Evolutionary conservation across 352 stramenopile species (phyloP).

Genomic region (Pythium coloratum): DNA sequence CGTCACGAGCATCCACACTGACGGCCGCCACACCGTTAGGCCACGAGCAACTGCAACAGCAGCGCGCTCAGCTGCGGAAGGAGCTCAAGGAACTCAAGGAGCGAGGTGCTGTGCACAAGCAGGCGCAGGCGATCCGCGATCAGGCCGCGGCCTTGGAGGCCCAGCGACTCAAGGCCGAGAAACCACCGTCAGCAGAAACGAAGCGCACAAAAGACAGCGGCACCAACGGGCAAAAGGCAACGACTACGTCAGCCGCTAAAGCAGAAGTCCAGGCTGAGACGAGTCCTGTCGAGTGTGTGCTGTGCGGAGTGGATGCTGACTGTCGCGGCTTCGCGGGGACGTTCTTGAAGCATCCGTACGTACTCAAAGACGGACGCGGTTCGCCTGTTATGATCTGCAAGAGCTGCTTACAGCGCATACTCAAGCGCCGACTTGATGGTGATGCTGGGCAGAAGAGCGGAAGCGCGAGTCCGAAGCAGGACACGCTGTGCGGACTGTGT

Average conservation of each 20-base stretch:
- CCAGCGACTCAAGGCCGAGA: background rate
- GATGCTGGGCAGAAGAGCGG: background rate
- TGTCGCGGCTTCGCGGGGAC: conserved; percentile 20
- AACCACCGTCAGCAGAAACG: conserved; percentile 6
- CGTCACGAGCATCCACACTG: background rate
- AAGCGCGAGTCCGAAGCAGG: conserved; percentile 6
- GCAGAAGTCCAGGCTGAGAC: background rate
- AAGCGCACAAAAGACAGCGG: conserved; percentile 19
- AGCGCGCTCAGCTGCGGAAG: conserved; percentile 8
- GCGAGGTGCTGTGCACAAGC: conserved; percentile 6
- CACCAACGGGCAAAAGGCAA: background rate
- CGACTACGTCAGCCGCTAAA: too few species aligned
- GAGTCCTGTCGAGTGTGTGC: conserved; percentile 32
- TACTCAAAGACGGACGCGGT: conserved; percentile 68
- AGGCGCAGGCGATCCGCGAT: conserved; percentile 17
- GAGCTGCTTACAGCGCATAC: conserved; percentile 58
- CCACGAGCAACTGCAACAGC: conserved; percentile 26
- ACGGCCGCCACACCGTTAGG: conserved; percentile 6
- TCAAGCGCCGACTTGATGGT: conserved; percentile 37
- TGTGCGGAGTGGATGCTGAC: conserved; percentile 40
- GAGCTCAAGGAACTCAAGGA: conserved; percentile 16
- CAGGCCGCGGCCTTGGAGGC: conserved; percentile 17
- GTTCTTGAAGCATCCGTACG: conserved; percentile 65
- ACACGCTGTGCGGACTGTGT: conserved; percentile 53
- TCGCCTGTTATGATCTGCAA: conserved; percentile 57